phyloP scores from a whole-genome alignment of 371 early-diverging fungal species.

The Mucor velutinosus region DNA sequence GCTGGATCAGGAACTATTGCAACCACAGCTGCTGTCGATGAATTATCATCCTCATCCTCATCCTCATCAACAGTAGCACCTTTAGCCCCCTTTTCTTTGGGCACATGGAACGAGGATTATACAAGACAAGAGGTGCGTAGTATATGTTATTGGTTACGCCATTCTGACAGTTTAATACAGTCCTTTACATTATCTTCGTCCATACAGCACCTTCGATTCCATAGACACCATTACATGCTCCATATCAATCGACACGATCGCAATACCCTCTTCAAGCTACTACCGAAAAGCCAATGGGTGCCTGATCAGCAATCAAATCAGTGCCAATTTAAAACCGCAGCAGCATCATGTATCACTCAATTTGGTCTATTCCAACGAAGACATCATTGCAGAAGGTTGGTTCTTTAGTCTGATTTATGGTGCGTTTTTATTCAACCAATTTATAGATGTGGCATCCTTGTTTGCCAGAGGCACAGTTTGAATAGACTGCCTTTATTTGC shows the following conservation, averaged over 20 bases:
- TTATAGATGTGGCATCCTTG: slow-evolving; percentile 23
- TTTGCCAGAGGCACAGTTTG: slow-evolving; percentile 30
- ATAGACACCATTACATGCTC: slow-evolving; percentile 16
- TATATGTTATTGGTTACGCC: neutral
- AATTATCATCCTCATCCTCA: neutral
- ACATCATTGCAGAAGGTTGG: slow-evolving; percentile 35
- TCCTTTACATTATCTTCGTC: neutral
- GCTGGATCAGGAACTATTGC: slow-evolving; percentile 22
- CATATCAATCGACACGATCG: slow-evolving; percentile 11
- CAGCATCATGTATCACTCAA: slow-evolving; percentile 8
- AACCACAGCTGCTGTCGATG: neutral
- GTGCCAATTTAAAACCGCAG: slow-evolving; percentile 20
- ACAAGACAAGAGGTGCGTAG: neutral
- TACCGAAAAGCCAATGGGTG: slow-evolving; percentile 23
- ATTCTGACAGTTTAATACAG: neutral
- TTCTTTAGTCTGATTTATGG: neutral
- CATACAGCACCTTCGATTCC: neutral
- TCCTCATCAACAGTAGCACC: neutral
- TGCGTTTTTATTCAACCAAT: neutral
- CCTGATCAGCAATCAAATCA: slow-evolving; percentile 9
- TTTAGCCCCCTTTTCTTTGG: neutral
- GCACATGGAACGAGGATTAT: neutral
- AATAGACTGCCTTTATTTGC: slow-evolving; percentile 27
- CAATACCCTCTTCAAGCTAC: slow-evolving; percentile 7
- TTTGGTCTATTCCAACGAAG: slow-evolving; percentile 24